phyloP scores from a whole-genome alignment of 1,284 basidiomycete species.

The Schizopora paradoxa region DNA sequence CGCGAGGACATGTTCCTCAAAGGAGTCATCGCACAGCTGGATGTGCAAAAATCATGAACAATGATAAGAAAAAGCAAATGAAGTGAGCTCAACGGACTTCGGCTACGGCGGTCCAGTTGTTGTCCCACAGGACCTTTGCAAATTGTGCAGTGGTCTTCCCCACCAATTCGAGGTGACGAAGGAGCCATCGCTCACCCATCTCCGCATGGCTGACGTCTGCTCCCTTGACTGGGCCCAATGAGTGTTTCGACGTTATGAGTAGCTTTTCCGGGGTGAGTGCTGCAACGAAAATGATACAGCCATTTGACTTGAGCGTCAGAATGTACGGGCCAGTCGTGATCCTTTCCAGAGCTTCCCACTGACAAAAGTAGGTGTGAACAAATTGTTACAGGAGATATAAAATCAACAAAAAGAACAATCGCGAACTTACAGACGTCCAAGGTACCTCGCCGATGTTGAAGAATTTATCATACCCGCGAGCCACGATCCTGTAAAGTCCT shows the following conservation, averaged over 20 bases:
- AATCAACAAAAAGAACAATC: constrained; percentile 2
- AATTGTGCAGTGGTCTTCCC: constrained; percentile 72
- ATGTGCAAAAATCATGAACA: constrained; percentile 2
- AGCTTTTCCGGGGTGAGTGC: constrained; percentile 75
- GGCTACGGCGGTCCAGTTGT: constrained; percentile 86
- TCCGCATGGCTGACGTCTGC: constrained; percentile 61
- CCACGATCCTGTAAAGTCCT: constrained; percentile 67
- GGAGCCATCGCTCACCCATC: constrained; percentile 81
- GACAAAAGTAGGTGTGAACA: constrained; percentile 15
- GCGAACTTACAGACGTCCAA: constrained; percentile 79
- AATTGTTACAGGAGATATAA: constrained; percentile 4
- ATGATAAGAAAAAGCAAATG: neutral
- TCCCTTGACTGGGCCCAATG: constrained; percentile 53
- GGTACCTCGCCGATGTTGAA: constrained; percentile 96
- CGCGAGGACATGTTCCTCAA: constrained; percentile 94
- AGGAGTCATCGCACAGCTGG: constrained; percentile 94
- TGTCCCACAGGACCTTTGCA: constrained; percentile 72
- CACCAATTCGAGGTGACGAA: constrained; percentile 58
- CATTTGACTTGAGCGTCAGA: constrained; percentile 93
- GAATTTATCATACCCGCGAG: constrained; percentile 97
- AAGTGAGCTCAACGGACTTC: constrained; percentile 52
- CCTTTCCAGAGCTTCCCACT: constrained; percentile 77
- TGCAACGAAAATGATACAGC: constrained; percentile 96
- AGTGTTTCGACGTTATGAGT: constrained; percentile 90
- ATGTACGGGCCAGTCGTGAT: constrained; percentile 81